These are phyloP conservation scores for Neonectria coccinea DNA, from an alignment of 2,329 filamentous ascomycete genomes.

Conservation along the genomic window DNA sequence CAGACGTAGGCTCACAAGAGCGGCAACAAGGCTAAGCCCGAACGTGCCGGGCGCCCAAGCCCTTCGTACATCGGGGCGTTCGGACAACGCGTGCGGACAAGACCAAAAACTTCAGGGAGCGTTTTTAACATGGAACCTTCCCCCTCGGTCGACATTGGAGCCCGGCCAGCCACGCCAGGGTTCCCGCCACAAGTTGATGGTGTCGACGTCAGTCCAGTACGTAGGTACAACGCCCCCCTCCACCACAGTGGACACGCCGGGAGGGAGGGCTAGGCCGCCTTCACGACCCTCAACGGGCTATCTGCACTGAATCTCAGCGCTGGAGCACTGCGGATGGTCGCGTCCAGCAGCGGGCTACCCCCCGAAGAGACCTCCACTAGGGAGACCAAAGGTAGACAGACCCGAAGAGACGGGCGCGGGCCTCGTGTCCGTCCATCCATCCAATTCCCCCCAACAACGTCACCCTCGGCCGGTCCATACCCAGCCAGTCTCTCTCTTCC, in stretches of 20 bases:
- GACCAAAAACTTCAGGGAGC: slow-evolving; percentile 11
- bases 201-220: slow-evolving; percentile 26
- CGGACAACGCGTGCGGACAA: slow-evolving; percentile 2
- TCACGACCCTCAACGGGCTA: slow-evolving; percentile 21
- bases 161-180: slow-evolving; percentile 13
- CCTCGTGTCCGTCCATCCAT: slow-evolving; percentile 25
- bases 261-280: not conserved
- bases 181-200: slow-evolving; percentile 13
- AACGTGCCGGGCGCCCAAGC: not conserved
- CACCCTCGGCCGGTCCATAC: slow-evolving; percentile 24
- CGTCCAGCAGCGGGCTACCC: slow-evolving; percentile 2
- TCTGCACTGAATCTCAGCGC: slow-evolving; percentile 19
- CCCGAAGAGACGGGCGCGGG: slow-evolving; percentile 8
- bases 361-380: not conserved
- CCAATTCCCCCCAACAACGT: slow-evolving; percentile 21
- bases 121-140: not conserved
- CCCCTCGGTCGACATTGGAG: slow-evolving; percentile 17
- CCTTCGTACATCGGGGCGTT: slow-evolving; percentile 17
- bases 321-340: not conserved
- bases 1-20: not conserved
- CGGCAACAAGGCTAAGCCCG: slow-evolving; percentile 13
- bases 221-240: slow-evolving; percentile 22
- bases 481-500: slow-evolving; percentile 20
- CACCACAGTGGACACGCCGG: not conserved
- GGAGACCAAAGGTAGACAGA: slow-evolving; percentile 14